Percentiles rank a stretch among this genome's conserved stretches.
Evolutionary conservation across 306 rosid genomes (phyloP).

Genomic region (Mimosa pudica): DNA sequence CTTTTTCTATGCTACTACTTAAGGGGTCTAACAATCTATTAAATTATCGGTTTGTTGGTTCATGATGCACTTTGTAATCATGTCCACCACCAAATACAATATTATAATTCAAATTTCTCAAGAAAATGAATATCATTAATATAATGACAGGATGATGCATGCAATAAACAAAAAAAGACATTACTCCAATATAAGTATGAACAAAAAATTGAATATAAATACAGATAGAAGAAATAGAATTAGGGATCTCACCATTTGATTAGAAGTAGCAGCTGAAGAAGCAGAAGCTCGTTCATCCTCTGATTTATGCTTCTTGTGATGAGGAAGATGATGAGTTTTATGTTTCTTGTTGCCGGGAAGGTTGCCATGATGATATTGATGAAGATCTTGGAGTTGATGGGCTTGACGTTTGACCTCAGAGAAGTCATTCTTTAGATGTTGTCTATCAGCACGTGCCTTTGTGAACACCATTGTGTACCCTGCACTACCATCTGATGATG

Average conservation of each 20-base stretch:
- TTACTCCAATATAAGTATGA: neutral
- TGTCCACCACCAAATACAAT: too few species aligned
- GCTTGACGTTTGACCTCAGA: slow-evolving; percentile 50
- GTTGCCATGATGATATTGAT: neutral
- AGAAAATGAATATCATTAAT: neutral
- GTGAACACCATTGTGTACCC: slow-evolving; percentile 73
- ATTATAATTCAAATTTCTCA: neutral
- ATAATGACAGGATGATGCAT: neutral
- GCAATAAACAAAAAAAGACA: too few species aligned
- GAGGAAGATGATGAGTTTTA: neutral
- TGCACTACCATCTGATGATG: slow-evolving; percentile 26
- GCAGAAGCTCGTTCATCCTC: neutral
- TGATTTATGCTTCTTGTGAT: slow-evolving; percentile 8
- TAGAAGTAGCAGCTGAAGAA: neutral
- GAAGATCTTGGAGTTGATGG: neutral
- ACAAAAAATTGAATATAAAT: neutral
- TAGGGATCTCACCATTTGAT: neutral
- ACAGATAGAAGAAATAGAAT: neutral
- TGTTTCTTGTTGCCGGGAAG: neutral
- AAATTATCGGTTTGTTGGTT: too few species aligned
- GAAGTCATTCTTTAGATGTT: slow-evolving; percentile 57
- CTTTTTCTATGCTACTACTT: too few species aligned
- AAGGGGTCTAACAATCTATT: too few species aligned
- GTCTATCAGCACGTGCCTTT: slow-evolving; percentile 67
- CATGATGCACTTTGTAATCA: too few species aligned